Evolutionary conservation across 2,329 filamentous ascomycete species (phyloP).

Genomic region (Phialophora expanda): DNA sequence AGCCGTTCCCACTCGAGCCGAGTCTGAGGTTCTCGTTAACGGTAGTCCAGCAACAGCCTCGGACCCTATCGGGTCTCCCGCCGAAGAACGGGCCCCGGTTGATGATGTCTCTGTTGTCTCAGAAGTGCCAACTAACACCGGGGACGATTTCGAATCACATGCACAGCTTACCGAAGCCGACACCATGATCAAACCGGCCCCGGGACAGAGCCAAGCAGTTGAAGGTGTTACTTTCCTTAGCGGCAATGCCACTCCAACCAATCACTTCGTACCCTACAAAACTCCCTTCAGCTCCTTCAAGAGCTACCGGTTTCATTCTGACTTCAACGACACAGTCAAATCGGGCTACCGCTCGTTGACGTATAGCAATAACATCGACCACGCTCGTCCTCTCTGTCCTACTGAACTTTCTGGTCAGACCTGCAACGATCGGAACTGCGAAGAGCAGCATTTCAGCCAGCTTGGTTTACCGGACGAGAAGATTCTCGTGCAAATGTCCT

Average conservation of each 20-base stretch:
- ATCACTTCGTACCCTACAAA: slow-evolving; percentile 70
- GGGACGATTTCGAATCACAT: slow-evolving; percentile 28
- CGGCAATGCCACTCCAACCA: slow-evolving; percentile 27
- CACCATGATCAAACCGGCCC: slow-evolving; percentile 21
- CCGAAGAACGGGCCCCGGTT: neutral
- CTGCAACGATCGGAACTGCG: slow-evolving; percentile 77
- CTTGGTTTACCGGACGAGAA: slow-evolving; percentile 68
- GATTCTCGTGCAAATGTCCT: slow-evolving; percentile 57
- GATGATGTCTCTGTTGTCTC: slow-evolving; percentile 21
- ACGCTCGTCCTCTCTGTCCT: slow-evolving; percentile 73
- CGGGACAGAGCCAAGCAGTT: neutral
- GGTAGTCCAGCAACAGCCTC: neutral
- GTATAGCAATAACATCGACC: slow-evolving; percentile 89
- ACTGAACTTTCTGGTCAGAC: slow-evolving; percentile 71
- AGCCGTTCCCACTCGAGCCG: neutral
- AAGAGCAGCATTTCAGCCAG: slow-evolving; percentile 77
- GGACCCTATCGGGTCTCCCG: neutral
- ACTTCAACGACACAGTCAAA: slow-evolving; percentile 69
- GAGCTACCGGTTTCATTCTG: slow-evolving; percentile 87
- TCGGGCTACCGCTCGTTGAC: slow-evolving; percentile 87
- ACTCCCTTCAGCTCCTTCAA: slow-evolving; percentile 83
- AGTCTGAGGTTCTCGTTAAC: neutral
- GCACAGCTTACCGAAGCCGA: slow-evolving; percentile 26
- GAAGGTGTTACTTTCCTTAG: slow-evolving; percentile 14
- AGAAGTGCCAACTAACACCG: slow-evolving; percentile 17